Base-by-base conservation (phyloP, 805 yeast genomes). In the Starmerella gropengiesseri region DNA sequence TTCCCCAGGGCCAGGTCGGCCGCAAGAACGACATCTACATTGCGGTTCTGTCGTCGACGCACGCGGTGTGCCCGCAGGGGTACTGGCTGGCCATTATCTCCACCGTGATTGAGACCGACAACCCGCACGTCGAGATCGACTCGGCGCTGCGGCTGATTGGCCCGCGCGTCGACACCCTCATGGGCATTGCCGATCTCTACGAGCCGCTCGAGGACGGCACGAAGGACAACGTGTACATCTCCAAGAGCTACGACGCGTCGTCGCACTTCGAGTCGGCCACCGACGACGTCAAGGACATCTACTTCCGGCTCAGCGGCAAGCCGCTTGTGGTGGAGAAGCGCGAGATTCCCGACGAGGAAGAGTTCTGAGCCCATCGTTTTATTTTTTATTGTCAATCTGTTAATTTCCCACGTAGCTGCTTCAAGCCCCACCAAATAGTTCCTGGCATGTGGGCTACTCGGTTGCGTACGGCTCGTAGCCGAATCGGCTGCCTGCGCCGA, bases 231-330 rank as follows among this genome's bases (percentile, higher is more conserved):
- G 76, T 91, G 38, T 91, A 65, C 64, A 70, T 91, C 45, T 85
- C 96, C 29, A 81, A 74, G 66, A 81, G 94, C 46, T 91, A 86
- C 61, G 98, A 91, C 61, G 81, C 97, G 1, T 73, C 94, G 8
- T 85, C 95, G 8, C 98, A 91, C 65, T 91, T 91, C 60, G 98
- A 91, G 65, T 68, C 87, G 32, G 82, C 94, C 55, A 91, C 98
- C 30, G 97, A 91, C 61, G 97, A 91, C 62, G 94, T 91, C 54
- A 86, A 85, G 65, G 95, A 89, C 62, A 73, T 91, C 41, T 91
- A 91, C 63, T 78, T 79, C 63, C 76, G 97, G 62, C 79, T 91
- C 51, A 82, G 82, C 26, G 97, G 97, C 39, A 82, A 84, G 61
- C 95, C 94, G 16, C 73, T 91, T 56, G 93, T 82, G 19, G 73